Base-by-base conservation (phyloP, 352 stramenopile genomes). In the Phytophthora hybrid region DNA sequence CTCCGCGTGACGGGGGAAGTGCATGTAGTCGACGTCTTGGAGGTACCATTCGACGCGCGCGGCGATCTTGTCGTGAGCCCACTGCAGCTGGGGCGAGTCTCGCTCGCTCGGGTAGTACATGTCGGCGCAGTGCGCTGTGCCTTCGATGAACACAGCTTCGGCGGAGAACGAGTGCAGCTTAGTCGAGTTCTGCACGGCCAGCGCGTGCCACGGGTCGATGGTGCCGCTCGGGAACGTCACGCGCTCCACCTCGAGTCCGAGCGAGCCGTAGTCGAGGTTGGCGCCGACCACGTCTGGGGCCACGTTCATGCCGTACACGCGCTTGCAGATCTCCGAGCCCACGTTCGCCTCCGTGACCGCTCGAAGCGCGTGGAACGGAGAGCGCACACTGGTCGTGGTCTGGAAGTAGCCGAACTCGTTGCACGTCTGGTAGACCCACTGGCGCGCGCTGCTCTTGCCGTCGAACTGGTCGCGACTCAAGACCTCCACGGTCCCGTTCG, bases 391-490 rank as follows among this genome's bases (percentile, higher is more conserved):
- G 18, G 78, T 87, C 11, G 88, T 86, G 21, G 87, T 94, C 67
- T 96, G 89, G 67, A 94, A 96, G 74, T 94, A 97, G 5, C 90
- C 90, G 55, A 97, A 96, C 63, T 97, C 90, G 69, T 95, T 97
- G 78, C 91, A 97, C 19, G 90, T 96, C 71, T 96, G 89, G 66
- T 93, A 97, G 9, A 92, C 83, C 91, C 91, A 97, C 73, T 95
- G 88, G 13, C 88, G 85, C 34, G 83, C 81, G 62, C 81, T 91
- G 58, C 77, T 91, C 58, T 87, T 76, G 31, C 88, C 88, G 60
- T 95, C 87, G 56, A 95, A 95, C 51, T 80, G 76, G 19, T 80
- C 70, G 10, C 90, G 78, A 57, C 78, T 73, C 18, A 95, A 61
- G 31, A 91, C 79, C 57, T 95, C 84, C 47, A 95, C 81, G 0